Evolutionary conservation across 116 monocot genomes (phyloP).

Genomic region (Papilionanthe hybrid): DNA sequence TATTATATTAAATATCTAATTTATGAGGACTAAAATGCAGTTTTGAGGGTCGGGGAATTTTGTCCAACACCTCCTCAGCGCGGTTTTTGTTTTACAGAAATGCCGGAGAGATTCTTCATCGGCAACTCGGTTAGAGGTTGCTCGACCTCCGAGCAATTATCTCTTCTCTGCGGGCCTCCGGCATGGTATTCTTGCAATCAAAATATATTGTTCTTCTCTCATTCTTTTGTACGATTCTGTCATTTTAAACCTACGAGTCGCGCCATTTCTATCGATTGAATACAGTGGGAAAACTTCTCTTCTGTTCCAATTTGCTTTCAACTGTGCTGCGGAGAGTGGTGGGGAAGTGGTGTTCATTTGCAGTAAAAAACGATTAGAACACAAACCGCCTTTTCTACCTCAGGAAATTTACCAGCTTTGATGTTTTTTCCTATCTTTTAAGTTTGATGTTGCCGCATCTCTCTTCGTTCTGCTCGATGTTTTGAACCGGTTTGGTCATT

Average conservation of each 20-base stretch:
- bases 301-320: conserved; percentile 88
- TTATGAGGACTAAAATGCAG: no score
- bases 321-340: conserved; percentile 44
- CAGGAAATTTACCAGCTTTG: conserved; percentile 27
- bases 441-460: background rate
- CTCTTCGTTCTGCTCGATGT: background rate
- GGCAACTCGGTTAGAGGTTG: background rate
- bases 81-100: background rate
- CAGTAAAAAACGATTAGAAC: conserved; percentile 65
- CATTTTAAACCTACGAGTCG: background rate
- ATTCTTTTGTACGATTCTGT: background rate
- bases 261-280: background rate
- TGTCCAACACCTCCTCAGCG: conserved; percentile 24
- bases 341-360: conserved; percentile 70
- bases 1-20: no score
- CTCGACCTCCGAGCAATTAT: conserved; percentile 15
- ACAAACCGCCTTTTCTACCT: conserved; percentile 70
- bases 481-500: background rate
- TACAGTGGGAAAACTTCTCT: conserved; percentile 91
- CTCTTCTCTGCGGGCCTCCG: conserved; percentile 64
- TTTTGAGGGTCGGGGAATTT: conserved; percentile 22
- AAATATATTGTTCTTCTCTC: background rate
- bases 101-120: conserved; percentile 62
- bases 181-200: conserved; percentile 29
- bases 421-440: background rate